Evolutionary conservation across 75 land plant species (phyloP).

Genomic region (Cupressus sempervirens): DNA sequence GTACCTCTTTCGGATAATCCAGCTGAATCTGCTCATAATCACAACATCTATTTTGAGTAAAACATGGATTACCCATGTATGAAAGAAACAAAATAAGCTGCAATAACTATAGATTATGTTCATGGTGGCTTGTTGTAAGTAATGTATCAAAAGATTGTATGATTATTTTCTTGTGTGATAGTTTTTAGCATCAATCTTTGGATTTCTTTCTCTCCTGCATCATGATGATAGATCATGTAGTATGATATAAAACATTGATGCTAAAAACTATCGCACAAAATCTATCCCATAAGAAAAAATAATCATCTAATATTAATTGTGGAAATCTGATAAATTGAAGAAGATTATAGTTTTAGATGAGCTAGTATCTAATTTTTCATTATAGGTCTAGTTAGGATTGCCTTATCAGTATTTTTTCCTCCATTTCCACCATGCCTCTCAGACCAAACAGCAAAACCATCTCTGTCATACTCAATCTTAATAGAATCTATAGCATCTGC

Average conservation of each 20-base stretch:
- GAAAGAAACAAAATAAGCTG: not conserved
- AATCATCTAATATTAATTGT: too few relatives aligned
- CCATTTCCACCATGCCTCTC: conserved; percentile 37
- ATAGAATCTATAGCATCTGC: conserved; percentile 26
- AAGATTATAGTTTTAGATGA: not conserved
- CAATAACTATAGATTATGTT: not conserved
- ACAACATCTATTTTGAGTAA: not conserved
- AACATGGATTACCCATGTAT: not conserved
- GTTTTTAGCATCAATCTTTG: too few relatives aligned
- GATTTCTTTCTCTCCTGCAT: too few relatives aligned
- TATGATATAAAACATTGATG: too few relatives aligned
- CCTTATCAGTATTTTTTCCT: conserved; percentile 19
- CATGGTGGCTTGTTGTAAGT: not conserved
- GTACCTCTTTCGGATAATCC: conserved; percentile 38
- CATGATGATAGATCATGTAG: too few relatives aligned
- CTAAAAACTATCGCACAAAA: too few relatives aligned
- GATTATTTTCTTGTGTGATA: too few relatives aligned
- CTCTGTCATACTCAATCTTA: conserved; percentile 35
- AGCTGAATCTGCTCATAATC: conserved; percentile 33
- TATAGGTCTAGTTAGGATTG: not conserved
- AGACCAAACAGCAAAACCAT: conserved; percentile 38
- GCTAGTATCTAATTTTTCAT: not conserved
- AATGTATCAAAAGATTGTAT: not conserved
- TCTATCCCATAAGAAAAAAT: too few relatives aligned
- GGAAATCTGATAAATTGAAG: too few relatives aligned